Evolutionary conservation across 257 asterid species (phyloP).

Genomic region (Capsicum rhomboideum): DNA sequence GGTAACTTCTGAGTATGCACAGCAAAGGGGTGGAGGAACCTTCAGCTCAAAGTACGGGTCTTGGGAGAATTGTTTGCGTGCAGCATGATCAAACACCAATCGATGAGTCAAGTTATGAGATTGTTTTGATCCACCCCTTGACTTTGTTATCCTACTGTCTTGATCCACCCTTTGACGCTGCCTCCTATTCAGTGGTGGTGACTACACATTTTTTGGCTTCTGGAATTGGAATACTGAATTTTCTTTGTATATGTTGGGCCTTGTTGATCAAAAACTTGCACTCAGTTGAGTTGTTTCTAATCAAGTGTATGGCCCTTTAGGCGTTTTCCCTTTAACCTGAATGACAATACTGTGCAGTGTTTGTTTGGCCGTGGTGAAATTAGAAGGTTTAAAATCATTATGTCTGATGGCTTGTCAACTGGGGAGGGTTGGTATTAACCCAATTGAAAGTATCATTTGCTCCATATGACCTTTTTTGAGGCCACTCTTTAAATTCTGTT

Average conservation of each 20-base stretch:
- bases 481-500: too few species aligned
- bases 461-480: not conserved
- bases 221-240: not conserved
- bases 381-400: not conserved
- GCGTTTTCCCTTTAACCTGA: not conserved
- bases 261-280: not conserved
- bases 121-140: not conserved
- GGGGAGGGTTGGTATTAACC: not conserved
- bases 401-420: not conserved
- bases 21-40: slow-evolving; percentile 76
- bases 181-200: not conserved
- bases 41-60: slow-evolving; percentile 79
- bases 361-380: not conserved
- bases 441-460: not conserved
- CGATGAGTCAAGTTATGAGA: not conserved
- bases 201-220: not conserved
- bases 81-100: not conserved
- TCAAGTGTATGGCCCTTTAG: not conserved
- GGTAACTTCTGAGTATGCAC: slow-evolving; percentile 59
- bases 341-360: not conserved
- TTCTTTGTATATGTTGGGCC: not conserved
- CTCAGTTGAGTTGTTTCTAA: not conserved
- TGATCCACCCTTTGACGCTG: not conserved
- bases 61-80: slow-evolving; percentile 70
- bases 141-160: not conserved